Base-by-base conservation (phyloP, 495 filamentous ascomycete species). In the Parmelia sp. region DNA sequence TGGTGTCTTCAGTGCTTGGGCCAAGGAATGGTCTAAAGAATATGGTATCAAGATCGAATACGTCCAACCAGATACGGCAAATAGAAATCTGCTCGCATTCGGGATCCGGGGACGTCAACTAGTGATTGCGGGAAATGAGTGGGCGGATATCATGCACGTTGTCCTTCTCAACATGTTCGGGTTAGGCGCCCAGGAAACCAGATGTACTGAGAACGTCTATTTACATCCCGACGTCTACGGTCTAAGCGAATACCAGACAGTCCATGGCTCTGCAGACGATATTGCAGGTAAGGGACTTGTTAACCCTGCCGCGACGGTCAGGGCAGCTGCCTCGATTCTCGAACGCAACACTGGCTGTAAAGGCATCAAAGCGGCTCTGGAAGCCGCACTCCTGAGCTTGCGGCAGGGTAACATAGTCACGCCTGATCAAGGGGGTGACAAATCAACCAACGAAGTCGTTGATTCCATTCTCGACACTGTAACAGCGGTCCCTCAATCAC, bases 91-190 rank as follows among this genome's bases (percentile, higher is more conserved):
- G n/a, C 31, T 36, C 29, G 55, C 55, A 17, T 57, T n/a, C 15
- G 55, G 55, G 3, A 36, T 57, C 10, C 55, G 55, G 19, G 55
- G 55, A 19, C 55, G 55, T 19, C 55, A 57, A 57, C 15, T 57
- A 8, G 36, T 57, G 55, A 57, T 57, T n/a, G 55, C 29, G 15
- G 55, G 55, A 31, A 57, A 57, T 19, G 55, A 57, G 55, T 57
- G 55, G 55, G 55, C 55, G 14, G 55, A 57, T 33, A 57, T 57
- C 55, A 57, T 57, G 27, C 55, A 57, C 55, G 55, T 57, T n/a
- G n/a, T 57, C 17, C 55, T 57, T 19, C 55, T 57, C 14, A 36
- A 57, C 31, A 57, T 57, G 29, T 57, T 57, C 19, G 55, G 55
- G 5, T 17, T 15, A 57, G 55, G 55, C 55, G 29, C 14, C 14